Conservation (phyloP, 768 basidiomycete species). For the Epithele typhae region DNA sequence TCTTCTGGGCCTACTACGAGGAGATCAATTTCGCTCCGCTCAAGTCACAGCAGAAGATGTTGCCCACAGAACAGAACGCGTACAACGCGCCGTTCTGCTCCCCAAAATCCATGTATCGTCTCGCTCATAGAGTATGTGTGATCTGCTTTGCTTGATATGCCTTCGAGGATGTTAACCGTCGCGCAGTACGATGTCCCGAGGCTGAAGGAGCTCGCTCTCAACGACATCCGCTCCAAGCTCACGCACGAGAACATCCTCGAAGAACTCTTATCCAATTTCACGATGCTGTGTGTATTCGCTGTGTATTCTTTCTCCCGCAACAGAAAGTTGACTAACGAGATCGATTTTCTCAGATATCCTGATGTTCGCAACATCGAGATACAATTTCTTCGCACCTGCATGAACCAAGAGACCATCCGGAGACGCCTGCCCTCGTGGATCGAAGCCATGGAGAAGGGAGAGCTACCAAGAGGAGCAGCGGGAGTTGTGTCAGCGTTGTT, state of each 20-base stretch:
- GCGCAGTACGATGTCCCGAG: constrained; percentile 6
- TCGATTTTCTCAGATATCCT: background rate
- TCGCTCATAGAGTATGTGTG: constrained; percentile 17
- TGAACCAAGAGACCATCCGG: background rate
- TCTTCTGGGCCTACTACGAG: constrained; percentile 2
- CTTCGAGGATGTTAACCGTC: background rate
- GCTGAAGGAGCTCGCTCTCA: constrained; percentile 10
- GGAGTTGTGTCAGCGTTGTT: too few relatives aligned
- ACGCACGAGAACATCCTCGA: constrained; percentile 14
- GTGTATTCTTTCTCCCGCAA: background rate
- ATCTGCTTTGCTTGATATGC: background rate
- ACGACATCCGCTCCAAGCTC: constrained; percentile 14
- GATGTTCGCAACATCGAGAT: background rate
- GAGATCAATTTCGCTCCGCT: constrained; percentile 4
- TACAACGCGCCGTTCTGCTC: constrained; percentile 1
- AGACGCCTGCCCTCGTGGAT: background rate
- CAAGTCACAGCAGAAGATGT: background rate
- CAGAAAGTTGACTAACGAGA: background rate
- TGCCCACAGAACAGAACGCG: background rate
- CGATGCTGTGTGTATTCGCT: constrained; percentile 1
- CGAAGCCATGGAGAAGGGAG: background rate
- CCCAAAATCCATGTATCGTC: constrained; percentile 22
- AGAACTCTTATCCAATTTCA: constrained; percentile 20
- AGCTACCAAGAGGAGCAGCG: background rate
- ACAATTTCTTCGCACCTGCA: background rate